Conservation (phyloP, 2,329 filamentous ascomycete genomes). For the Pseudohalonectria lignicola region DNA sequence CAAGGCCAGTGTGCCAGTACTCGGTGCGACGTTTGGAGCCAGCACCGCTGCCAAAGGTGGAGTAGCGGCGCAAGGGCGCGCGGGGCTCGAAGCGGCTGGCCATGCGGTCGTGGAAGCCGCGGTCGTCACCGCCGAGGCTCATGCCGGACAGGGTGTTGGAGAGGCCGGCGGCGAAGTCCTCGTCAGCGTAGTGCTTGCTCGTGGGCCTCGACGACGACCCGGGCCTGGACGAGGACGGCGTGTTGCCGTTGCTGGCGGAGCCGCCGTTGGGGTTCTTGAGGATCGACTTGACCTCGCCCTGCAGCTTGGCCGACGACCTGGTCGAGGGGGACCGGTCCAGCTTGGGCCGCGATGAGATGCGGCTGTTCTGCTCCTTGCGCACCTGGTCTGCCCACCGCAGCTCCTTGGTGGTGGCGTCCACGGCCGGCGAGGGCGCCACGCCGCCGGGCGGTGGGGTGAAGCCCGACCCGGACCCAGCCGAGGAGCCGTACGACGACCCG, state of each 20-base stretch:
- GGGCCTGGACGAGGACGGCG: neutral
- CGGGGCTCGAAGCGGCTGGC: constrained; percentile 12
- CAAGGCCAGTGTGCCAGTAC: constrained; percentile 9
- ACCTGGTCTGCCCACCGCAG: constrained; percentile 19
- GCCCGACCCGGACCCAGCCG: constrained; percentile 1
- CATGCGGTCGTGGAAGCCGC: constrained; percentile 8
- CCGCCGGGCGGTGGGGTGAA: constrained; percentile 2
- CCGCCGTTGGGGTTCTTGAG: constrained; percentile 14
- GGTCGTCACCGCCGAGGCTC: constrained; percentile 6
- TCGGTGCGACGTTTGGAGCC: constrained; percentile 11
- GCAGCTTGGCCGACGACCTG: constrained; percentile 5
- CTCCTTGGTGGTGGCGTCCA: constrained; percentile 11
- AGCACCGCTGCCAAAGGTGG: constrained; percentile 5
- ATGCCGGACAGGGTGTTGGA: constrained; percentile 5
- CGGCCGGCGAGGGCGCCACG: constrained; percentile 5
- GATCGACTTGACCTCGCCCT: constrained; percentile 16
- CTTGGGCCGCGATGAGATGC: constrained; percentile 16
- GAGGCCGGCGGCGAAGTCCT: constrained; percentile 3
- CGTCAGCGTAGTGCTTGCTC: neutral
- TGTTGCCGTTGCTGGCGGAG: neutral
- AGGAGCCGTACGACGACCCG: constrained; percentile 5
- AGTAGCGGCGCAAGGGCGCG: constrained; percentile 8
- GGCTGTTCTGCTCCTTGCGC: constrained; percentile 16
- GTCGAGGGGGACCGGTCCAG: constrained; percentile 7
- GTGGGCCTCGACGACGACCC: neutral